phyloP scores from a whole-genome alignment of 768 basidiomycete species.

The Russula emetica region DNA sequence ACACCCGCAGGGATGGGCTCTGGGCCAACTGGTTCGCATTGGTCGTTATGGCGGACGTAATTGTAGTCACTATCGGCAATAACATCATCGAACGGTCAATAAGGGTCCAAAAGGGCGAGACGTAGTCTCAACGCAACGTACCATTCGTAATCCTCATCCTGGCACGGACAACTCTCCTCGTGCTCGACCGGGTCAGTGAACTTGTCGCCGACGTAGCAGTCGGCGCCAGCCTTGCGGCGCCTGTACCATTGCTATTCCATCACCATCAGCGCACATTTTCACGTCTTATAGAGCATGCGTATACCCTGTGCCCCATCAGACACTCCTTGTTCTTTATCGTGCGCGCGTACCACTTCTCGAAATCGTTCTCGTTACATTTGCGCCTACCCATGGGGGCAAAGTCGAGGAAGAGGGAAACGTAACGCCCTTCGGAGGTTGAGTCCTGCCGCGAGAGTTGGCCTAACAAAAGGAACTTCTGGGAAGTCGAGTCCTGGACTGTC shows the following conservation, averaged over 20 bases:
- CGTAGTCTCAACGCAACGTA: conserved; percentile 34
- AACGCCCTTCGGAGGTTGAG: conserved; percentile 50
- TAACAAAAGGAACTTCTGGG: conserved; percentile 90
- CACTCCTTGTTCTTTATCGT: conserved; percentile 61
- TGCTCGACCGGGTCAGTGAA: conserved; percentile 81
- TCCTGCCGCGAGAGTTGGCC: conserved; percentile 68
- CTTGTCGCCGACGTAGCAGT: conserved; percentile 90
- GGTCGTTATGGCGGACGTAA: conserved; percentile 64
- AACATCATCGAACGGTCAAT: conserved; percentile 8
- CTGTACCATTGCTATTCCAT: conserved; percentile 87
- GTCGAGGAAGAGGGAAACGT: conserved; percentile 76
- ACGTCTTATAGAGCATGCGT: conserved; percentile 19
- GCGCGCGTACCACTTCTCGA: conserved; percentile 86
- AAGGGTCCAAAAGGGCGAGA: background rate
- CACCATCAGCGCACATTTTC: background rate
- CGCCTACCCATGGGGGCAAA: conserved; percentile 64
- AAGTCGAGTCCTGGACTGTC: conserved; percentile 91
- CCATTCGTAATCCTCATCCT: conserved; percentile 93
- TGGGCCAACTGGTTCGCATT: conserved; percentile 82
- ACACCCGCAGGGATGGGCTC: conserved; percentile 79
- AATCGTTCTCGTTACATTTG: conserved; percentile 68
- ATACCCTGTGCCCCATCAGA: conserved; percentile 90
- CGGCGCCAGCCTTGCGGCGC: conserved; percentile 73
- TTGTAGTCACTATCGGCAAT: conserved; percentile 72
- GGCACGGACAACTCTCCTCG: conserved; percentile 79